Base-by-base conservation (phyloP, 306 rosid genomes). In the Vigna radiata region DNA sequence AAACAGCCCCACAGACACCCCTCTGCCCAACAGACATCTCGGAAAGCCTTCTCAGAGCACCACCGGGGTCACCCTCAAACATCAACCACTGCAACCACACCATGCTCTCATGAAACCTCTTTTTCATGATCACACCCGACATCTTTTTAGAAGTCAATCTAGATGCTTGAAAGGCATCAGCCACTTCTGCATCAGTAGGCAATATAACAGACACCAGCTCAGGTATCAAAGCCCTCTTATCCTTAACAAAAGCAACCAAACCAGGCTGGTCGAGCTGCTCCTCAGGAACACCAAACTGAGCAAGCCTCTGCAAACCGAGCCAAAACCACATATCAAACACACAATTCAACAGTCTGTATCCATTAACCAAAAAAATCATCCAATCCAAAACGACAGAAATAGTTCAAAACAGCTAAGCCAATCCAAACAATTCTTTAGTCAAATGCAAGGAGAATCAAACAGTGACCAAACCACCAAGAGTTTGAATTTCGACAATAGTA, bases 1-100 rank as follows among this genome's bases (percentile, higher is more conserved):
- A 96, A 73, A 96, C 97, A 65, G 97, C 83, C 46, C 98, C 99
- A 46, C 99, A 96, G 4, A 96, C 91, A 78, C 99, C 99, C 29
- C 94, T 90, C 88, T 88, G 92, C 29, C 96, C 94, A 46, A 56
- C 84, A 78, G 92, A 88, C 89, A 90, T 77, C 14, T 67, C 61
- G 39, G 91, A 81, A 68, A 96, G 97, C 43, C 54, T 75, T 82
- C 37, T 79, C 80, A 87, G 71, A 43, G 88, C 88, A 41, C 60
- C 37, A 37, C 11, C 13, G 2, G 98, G 97, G 9, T 96, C 96
- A 36, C 90, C 91, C 88, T 91, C 93, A 78, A 96, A 96, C 94
- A 96, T 96, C 90, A 96, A 84, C 98, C 99, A 96, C 69, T 92
- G 93, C 60, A 92, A 77, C 98, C 99, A 96, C 39, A 7, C 11